Conservation (phyloP, 1,139 yeast species). For the Yamadazyma sp. region DNA sequence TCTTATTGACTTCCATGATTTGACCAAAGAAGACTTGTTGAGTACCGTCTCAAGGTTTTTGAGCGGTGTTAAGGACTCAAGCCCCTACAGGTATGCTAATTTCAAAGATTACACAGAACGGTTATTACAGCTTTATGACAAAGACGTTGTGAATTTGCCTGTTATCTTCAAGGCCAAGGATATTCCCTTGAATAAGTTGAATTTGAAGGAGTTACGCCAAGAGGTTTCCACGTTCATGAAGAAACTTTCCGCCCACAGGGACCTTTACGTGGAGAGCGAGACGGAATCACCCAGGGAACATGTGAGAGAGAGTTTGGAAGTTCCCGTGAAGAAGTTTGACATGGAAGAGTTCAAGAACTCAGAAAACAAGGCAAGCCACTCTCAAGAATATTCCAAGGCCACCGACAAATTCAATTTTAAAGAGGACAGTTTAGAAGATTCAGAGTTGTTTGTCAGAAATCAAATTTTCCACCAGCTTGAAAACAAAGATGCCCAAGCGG, state of each 20-base stretch:
- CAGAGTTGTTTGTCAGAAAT: slow-evolving; percentile 17
- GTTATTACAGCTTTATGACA: slow-evolving; percentile 6
- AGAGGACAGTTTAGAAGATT: slow-evolving; percentile 18
- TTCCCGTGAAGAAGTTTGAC: slow-evolving; percentile 21
- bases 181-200: not conserved
- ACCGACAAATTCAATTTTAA: slow-evolving; percentile 12
- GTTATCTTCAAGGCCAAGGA: slow-evolving; percentile 5
- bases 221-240: slow-evolving; percentile 10
- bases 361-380: not conserved
- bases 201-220: slow-evolving; percentile 2
- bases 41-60: slow-evolving; percentile 7
- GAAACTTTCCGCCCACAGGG: slow-evolving; percentile 10
- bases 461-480: slow-evolving; percentile 16
- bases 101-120: slow-evolving; percentile 8
- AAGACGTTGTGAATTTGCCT: slow-evolving; percentile 10
- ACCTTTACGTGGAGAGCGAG: slow-evolving; percentile 10
- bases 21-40: slow-evolving; percentile 12
- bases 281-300: not conserved
- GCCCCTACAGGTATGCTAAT: slow-evolving; percentile 8
- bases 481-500: slow-evolving; percentile 1
- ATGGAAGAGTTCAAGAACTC: slow-evolving; percentile 18
- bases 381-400: slow-evolving; percentile 7
- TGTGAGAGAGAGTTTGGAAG: slow-evolving; percentile 11
- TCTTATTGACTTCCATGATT: slow-evolving; percentile 14
- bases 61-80: slow-evolving; percentile 4